Percentiles rank a stretch among this genome's conserved stretches.
Conservation (phyloP, 1,139 yeast species). For the Debaryomyces fabryi region DNA sequence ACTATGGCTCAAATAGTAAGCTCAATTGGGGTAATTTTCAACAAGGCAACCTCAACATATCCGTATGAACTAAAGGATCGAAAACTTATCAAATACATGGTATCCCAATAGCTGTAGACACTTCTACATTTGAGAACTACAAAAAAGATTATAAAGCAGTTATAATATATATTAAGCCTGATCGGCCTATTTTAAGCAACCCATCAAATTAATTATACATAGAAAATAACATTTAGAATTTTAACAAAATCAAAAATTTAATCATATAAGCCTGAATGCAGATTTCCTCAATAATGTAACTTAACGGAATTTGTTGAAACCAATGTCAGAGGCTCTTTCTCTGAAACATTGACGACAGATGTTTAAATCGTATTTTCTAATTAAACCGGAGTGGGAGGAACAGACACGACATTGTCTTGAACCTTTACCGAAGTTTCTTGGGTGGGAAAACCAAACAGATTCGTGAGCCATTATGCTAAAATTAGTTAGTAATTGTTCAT, state of each 20-base stretch:
- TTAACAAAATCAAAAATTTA: slow-evolving; percentile 7
- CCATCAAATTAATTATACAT: slow-evolving; percentile 27
- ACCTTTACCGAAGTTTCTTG: slow-evolving; percentile 99
- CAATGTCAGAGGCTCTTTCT: slow-evolving; percentile 98
- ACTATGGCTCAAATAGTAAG: background rate
- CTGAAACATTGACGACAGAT: slow-evolving; percentile 99
- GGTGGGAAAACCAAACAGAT: slow-evolving; percentile 99
- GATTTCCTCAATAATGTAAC: slow-evolving; percentile 16
- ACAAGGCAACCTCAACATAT: no score
- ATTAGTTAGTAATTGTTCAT: slow-evolving; percentile 26
- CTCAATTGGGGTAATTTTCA: background rate
- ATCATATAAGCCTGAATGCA: slow-evolving; percentile 7
- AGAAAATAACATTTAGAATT: slow-evolving; percentile 18
- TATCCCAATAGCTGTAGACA: no score
- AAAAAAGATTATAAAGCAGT: slow-evolving; percentile 1
- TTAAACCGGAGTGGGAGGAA: slow-evolving; percentile 98
- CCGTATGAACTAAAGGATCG: no score
- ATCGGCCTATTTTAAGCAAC: slow-evolving; percentile 8
- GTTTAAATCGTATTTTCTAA: slow-evolving; percentile 99
- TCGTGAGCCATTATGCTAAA: slow-evolving; percentile 95
- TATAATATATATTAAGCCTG: slow-evolving; percentile 10
- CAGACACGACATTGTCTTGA: slow-evolving; percentile 99
- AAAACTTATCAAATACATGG: no score
- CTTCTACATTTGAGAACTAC: background rate
- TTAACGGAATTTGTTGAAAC: slow-evolving; percentile 99